Base-by-base conservation (phyloP, 2,329 filamentous ascomycete genomes). In the Aspergillus chevalieri region DNA sequence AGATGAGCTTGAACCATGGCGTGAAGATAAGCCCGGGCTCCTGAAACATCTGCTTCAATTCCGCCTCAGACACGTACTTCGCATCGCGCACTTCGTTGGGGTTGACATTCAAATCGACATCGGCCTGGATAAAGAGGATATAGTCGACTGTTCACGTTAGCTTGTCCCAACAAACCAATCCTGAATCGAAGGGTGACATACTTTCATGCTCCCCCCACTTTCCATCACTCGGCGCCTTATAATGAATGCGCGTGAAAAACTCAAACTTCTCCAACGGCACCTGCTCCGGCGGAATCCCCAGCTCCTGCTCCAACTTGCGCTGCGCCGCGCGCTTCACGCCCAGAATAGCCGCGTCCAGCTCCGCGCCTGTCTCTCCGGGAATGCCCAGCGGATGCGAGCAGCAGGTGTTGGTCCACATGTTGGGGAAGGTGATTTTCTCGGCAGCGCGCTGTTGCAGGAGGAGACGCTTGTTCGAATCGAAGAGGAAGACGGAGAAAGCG, bases 341-440 rank as follows among this genome's bases (percentile, higher is more conserved):
- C 59, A 82, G 77, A 50, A 97, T 77, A 4, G 91, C 87, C 57
- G 89, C 87, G 45, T 85, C 79, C 41, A 98, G 78, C 58, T 86
- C 86, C 28, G 84, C 81, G 55, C 93, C 93, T 22, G 89, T 95
- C 81, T 98, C 93, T 57, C 86, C 86, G 7, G 93, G 87, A 58
- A 96, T 87, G 48, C 89, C 88, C 53, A 98, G 80, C 4, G 93
- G 93, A 72, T 98, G 93, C 36, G 93, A 98, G 78, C 93, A 98
- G 80, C 93, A 98, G 28, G 93, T 98, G 75, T 98, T 98, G 56
- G 93, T 98, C 93, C 93, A 98, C 86, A 96, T 91, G 68, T 95
- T 89, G 44, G 93, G 92, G 75, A 98, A 98, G 6, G 93, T 98
- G 67, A 98, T 98, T 78, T 98, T 98, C 76, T 97, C 92, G 38